These are phyloP conservation scores for Penicillium oxalicum DNA, from an alignment of 2,329 filamentous ascomycete species.

Conservation along the genomic window DNA sequence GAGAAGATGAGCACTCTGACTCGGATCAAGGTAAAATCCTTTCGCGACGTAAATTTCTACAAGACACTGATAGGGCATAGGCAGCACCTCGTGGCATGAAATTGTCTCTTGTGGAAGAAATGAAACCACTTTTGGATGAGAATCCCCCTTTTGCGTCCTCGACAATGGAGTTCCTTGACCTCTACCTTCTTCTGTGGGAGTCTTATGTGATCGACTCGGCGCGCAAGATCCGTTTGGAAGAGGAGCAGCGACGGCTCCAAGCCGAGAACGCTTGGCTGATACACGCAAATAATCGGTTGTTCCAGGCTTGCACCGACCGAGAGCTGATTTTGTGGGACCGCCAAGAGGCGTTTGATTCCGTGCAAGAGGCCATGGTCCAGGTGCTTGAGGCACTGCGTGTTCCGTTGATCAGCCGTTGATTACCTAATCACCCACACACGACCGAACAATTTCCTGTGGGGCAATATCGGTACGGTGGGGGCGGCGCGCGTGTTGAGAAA, in stretches of 20 bases:
- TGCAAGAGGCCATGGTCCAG: background rate
- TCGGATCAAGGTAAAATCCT: too few relatives aligned
- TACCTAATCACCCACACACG: background rate
- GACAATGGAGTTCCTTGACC: background rate
- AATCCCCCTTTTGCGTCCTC: background rate
- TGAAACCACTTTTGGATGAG: background rate
- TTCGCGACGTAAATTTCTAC: too few relatives aligned
- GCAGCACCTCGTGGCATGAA: too few relatives aligned
- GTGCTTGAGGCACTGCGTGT: background rate
- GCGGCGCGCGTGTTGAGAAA: too few relatives aligned
- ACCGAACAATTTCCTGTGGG: background rate
- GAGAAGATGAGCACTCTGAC: too few relatives aligned
- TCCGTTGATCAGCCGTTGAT: background rate
- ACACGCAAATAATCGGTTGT: background rate
- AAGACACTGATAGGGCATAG: too few relatives aligned
- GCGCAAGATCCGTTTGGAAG: constrained; percentile 3
- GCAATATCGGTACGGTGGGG: background rate
- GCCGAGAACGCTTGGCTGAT: background rate
- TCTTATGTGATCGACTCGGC: constrained; percentile 5
- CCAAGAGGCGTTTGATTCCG: background rate
- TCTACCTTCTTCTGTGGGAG: constrained; percentile 6
- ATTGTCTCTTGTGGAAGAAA: background rate
- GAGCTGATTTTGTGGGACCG: constrained; percentile 1
- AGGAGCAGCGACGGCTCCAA: constrained; percentile 1
- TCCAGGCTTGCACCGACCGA: constrained; percentile 1